Evolutionary conservation across 495 filamentous ascomycete species (phyloP), one percentile per base, ranked within the genome.

Genomic region (Xylaria telfairii): DNA sequence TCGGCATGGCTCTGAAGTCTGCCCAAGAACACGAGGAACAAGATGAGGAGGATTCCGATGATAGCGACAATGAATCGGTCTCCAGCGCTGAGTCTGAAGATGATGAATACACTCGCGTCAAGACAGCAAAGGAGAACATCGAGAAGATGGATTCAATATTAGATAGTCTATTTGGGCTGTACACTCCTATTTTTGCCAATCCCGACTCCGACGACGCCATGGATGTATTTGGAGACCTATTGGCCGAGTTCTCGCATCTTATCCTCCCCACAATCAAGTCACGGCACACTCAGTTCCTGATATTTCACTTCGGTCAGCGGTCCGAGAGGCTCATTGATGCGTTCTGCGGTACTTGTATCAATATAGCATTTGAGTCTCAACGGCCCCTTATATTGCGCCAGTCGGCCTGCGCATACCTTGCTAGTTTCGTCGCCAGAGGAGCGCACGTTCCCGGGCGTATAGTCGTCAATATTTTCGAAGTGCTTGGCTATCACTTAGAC

Each of bases 81-180:
- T 87, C 83, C 17, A 83, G 81, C 28, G 86, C 87, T 26, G 84
- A 86, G 28, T 75, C 79, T n/a, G 79, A 81, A 64, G 81, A 84
- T 34, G 79, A 82, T 60, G 78, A 86, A 62, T 76, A 83, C 5
- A 79, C 75, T 65, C 82, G 81, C 37, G 81, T 89, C 9, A 86
- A 90, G 67, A 85, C 86, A 26, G 85, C 97, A 57, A 93, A 90
- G 75, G 87, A 88, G 57, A 95, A 93, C 74, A 90, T 98, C 56
- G 88, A 90, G 74, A 99, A 97, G 78, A 90, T 99, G 83, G 96
- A 99, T 79, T 86, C 88, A n/a, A 92, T 97, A 71, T 87, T 99
- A 67, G 94, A 98, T 77, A 83, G 91, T 15, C 87, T 99, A 0
- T 98, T 99, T 81, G 89, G 88, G 61, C 89, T 93, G 67, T 97